phyloP scores from a whole-genome alignment of 495 filamentous ascomycete species.

The Penicillium herquei region DNA sequence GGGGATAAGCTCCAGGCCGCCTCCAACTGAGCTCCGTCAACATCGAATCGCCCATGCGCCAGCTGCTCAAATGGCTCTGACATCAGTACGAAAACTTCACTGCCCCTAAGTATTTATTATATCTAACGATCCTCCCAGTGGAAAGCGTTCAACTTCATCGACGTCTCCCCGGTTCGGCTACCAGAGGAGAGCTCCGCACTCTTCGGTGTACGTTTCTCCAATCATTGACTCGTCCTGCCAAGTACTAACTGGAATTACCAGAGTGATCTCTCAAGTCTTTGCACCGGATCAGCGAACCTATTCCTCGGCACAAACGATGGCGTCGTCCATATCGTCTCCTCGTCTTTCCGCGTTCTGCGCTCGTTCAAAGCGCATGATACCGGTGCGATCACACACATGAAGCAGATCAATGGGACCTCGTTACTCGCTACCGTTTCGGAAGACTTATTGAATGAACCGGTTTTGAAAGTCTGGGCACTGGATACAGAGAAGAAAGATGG shows the following conservation, averaged over 20 bases:
- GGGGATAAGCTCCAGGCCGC: conserved; percentile 24
- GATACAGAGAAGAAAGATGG: conserved; percentile 96
- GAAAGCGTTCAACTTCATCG: conserved; percentile 99
- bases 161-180: conserved; percentile 79
- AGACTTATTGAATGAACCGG: conserved; percentile 79
- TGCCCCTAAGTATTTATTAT: neutral
- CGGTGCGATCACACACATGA: conserved; percentile 86
- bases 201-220: conserved; percentile 56
- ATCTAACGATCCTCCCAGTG: conserved; percentile 56
- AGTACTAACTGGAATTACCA: conserved; percentile 20
- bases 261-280: conserved; percentile 65
- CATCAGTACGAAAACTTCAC: conserved; percentile 33
- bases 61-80: conserved; percentile 46
- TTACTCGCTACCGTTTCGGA: conserved; percentile 86
- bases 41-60: conserved; percentile 29
- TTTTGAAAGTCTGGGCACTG: conserved; percentile 93
- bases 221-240: conserved; percentile 15
- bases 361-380: conserved; percentile 82
- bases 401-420: conserved; percentile 84
- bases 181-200: conserved; percentile 66
- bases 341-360: conserved; percentile 80
- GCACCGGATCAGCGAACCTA: conserved; percentile 84
- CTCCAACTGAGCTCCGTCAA: conserved; percentile 18
- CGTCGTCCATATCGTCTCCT: conserved; percentile 78
- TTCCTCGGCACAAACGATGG: conserved; percentile 87